phyloP scores from a whole-genome alignment of 441 rosid species.

The Populus hybrid region DNA sequence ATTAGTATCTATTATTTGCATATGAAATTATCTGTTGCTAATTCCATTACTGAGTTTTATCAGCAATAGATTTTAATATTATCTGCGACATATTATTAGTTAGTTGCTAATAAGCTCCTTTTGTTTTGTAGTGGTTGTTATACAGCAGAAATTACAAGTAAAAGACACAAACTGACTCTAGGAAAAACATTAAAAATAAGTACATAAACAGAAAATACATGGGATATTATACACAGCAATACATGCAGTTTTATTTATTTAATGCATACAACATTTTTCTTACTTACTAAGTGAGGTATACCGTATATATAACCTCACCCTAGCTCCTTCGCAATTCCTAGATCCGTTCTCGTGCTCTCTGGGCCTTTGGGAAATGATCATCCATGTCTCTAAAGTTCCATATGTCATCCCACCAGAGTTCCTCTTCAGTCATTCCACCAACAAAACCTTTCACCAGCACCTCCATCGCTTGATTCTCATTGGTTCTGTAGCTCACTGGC shows the following conservation, averaged over 20 bases:
- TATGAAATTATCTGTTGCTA: too few relatives aligned
- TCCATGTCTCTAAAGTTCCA: neutral
- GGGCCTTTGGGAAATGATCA: neutral
- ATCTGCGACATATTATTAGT: too few relatives aligned
- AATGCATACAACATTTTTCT: neutral
- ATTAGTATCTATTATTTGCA: too few relatives aligned
- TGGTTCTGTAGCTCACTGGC: slow-evolving; percentile 22
- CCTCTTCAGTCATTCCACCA: neutral
- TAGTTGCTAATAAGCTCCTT: too few relatives aligned
- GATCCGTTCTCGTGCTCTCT: neutral
- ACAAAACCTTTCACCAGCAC: neutral
- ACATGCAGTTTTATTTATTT: neutral
- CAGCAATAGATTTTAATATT: too few relatives aligned
- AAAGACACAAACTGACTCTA: neutral
- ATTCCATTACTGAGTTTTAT: too few relatives aligned
- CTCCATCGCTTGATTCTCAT: slow-evolving; percentile 23
- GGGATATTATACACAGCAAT: neutral
- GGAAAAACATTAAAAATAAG: neutral
- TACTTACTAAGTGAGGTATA: neutral
- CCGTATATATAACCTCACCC: neutral
- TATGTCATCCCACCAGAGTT: neutral
- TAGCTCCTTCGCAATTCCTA: neutral
- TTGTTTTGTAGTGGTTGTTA: too few relatives aligned
- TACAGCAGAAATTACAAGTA: neutral
- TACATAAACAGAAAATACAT: neutral